Base-by-base conservation (phyloP, 257 asterid species). In the Solanum medicagineum region DNA sequence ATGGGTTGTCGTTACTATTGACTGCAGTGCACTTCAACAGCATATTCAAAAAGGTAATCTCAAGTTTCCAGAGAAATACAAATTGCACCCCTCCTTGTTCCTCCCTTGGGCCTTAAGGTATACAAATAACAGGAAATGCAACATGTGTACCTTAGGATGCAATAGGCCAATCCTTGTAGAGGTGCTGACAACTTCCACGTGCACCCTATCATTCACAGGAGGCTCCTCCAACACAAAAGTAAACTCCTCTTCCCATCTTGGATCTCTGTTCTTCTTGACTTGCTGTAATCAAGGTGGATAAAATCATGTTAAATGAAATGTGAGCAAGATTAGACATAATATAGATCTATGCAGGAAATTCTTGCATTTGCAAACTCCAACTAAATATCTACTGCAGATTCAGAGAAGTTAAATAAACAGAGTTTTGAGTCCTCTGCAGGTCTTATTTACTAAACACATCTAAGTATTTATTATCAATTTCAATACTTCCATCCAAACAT, bases 231-330 rank as follows among this genome's bases (percentile, higher is more conserved):
- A 83, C 88, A 87, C 65, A 90, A 95, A 97, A 9, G 91, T 85
- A 87, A 95, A 97, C 86, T 89, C 97, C 91, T 97, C 99, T 14
- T 89, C 98, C 99, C 98, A 95, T 87, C 98, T 93, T 79, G 99
- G 99, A 90, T 97, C 99, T 57, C 98, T 90, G 89, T 91, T 97
- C 93, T 97, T 97, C 95, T 95, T 95, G 70, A 94, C 47, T 87
- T 97, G 99, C 99, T 97, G 96, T 66, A 86, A 54, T 19, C 81
- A 65, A 26, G 57, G 79, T 83, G 86, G 54, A 79, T 57, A 40
- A 44, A 81, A 82, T 55, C 40, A 81, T 24, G 16, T 56, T 80
- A 62, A 85, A 81, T 45, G 85, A 59, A 70, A 63, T 15, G 42
- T 49, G 81, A 49, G 60, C 22, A 26, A 77, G 22, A 77, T 14